phyloP scores from a whole-genome alignment of 1,139 yeast genomes.

The Pichia sorboxylosa region DNA sequence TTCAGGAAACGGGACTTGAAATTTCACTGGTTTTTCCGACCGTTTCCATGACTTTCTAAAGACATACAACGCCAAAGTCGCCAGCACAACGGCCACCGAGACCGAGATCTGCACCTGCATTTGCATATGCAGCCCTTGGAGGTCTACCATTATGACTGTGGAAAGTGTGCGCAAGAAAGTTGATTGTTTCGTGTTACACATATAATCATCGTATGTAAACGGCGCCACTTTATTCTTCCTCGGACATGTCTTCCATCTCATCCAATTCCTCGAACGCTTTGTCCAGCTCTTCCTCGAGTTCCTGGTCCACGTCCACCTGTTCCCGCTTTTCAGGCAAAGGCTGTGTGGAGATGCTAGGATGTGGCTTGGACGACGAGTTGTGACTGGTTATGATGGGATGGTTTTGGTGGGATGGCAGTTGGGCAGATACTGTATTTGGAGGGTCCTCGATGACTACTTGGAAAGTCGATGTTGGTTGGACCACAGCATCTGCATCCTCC shows the following conservation, averaged over 20 bases:
- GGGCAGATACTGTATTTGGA: constrained; percentile 9
- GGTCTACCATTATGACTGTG: too few species aligned
- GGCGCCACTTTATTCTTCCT: constrained; percentile 17
- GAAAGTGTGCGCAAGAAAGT: too few species aligned
- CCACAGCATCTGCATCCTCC: constrained; percentile 15
- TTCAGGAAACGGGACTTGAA: constrained; percentile 56
- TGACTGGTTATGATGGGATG: too few species aligned
- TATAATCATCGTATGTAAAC: too few species aligned
- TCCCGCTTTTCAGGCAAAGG: constrained; percentile 2
- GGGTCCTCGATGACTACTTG: constrained; percentile 16
- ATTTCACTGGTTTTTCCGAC: constrained; percentile 31
- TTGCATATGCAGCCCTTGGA: too few species aligned
- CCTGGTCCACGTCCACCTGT: background rate
- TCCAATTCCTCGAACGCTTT: constrained; percentile 17
- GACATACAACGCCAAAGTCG: constrained; percentile 14
- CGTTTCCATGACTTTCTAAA: constrained; percentile 20
- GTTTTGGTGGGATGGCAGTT: too few species aligned
- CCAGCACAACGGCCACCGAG: constrained; percentile 16
- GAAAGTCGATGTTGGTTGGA: constrained; percentile 6
- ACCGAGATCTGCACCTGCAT: constrained; percentile 22
- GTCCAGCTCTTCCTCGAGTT: constrained; percentile 12
- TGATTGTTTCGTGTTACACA: constrained; percentile 1
- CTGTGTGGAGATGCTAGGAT: too few species aligned
- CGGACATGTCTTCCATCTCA: constrained; percentile 19
- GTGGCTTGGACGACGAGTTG: too few species aligned